These are phyloP conservation scores for Ilyonectria destructans DNA, from an alignment of 2,329 filamentous ascomycete genomes.

Conservation along the genomic window DNA sequence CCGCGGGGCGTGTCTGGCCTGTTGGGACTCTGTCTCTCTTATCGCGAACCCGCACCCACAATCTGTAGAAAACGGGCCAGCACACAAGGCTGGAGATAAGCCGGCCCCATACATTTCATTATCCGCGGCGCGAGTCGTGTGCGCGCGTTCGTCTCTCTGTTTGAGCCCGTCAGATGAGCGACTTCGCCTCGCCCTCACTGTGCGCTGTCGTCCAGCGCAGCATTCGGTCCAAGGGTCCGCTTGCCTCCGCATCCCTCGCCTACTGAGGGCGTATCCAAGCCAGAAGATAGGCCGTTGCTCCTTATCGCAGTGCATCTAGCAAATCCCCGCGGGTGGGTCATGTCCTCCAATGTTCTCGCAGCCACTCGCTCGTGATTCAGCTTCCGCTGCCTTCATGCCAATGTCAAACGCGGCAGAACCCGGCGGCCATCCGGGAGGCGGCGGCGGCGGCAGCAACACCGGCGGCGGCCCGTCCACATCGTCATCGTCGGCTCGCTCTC, in stretches of 20 bases:
- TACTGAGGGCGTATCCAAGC: slow-evolving; percentile 4
- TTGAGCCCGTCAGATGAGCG: slow-evolving; percentile 9
- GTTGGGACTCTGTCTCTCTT: slow-evolving; percentile 23
- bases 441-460: slow-evolving; percentile 17
- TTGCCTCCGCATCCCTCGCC: slow-evolving; percentile 26
- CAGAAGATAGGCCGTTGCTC: slow-evolving; percentile 45
- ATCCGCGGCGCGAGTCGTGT: slow-evolving; percentile 4
- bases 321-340: slow-evolving; percentile 42
- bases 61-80: slow-evolving; percentile 16
- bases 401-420: slow-evolving; percentile 40
- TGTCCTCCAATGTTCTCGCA: slow-evolving; percentile 44
- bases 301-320: slow-evolving; percentile 46
- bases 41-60: slow-evolving; percentile 32
- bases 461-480: slow-evolving; percentile 25
- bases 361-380: slow-evolving; percentile 41
- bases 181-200: slow-evolving; percentile 23
- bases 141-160: slow-evolving; percentile 12
- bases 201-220: slow-evolving; percentile 13
- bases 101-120: slow-evolving; percentile 15
- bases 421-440: slow-evolving; percentile 31
- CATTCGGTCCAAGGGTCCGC: slow-evolving; percentile 35
- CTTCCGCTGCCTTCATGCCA: slow-evolving; percentile 31
- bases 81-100: slow-evolving; percentile 4
- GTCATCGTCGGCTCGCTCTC: slow-evolving; percentile 44
- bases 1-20: slow-evolving; percentile 37